These are phyloP conservation scores for Silene conica DNA, from an alignment of 148 eudicot species.

Conservation along the genomic window DNA sequence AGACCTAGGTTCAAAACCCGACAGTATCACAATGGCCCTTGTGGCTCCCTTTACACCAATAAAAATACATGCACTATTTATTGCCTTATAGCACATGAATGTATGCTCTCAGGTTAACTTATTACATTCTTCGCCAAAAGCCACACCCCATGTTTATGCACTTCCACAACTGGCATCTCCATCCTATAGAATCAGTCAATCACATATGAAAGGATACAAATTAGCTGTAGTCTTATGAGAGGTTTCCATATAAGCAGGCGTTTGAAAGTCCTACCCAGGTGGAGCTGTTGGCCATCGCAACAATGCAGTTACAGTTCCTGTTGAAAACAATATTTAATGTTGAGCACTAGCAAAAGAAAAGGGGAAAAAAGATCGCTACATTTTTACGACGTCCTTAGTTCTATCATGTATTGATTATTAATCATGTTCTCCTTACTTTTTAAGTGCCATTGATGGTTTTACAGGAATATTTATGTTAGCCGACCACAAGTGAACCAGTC, in stretches of 20 bases:
- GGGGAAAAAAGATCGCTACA: neutral
- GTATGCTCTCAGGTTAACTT: constrained; percentile 39
- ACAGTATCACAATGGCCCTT: neutral
- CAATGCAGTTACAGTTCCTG: constrained; percentile 80
- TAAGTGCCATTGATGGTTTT: neutral
- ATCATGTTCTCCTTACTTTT: neutral
- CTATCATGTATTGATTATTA: neutral
- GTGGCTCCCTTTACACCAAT: neutral
- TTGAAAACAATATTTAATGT: constrained; percentile 7
- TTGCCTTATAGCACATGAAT: constrained; percentile 35
- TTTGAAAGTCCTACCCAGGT: constrained; percentile 54
- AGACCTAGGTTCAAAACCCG: neutral
- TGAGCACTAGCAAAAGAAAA: neutral
- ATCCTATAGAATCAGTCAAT: constrained; percentile 46
- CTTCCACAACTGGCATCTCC: constrained; percentile 99
- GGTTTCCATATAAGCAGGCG: neutral
- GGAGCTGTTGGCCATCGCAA: constrained; percentile 99
- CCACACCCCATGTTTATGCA: constrained; percentile 83
- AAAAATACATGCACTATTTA: constrained; percentile 13
- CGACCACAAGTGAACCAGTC: neutral
- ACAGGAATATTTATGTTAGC: neutral
- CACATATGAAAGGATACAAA: constrained; percentile 11
- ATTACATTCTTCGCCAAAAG: constrained; percentile 92
- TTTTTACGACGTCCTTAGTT: neutral
- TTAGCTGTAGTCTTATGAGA: constrained; percentile 15